Evolutionary conservation across 768 basidiomycete species (phyloP), one percentile per base, ranked within the genome.

Genomic region (Lentinula detonsa): DNA sequence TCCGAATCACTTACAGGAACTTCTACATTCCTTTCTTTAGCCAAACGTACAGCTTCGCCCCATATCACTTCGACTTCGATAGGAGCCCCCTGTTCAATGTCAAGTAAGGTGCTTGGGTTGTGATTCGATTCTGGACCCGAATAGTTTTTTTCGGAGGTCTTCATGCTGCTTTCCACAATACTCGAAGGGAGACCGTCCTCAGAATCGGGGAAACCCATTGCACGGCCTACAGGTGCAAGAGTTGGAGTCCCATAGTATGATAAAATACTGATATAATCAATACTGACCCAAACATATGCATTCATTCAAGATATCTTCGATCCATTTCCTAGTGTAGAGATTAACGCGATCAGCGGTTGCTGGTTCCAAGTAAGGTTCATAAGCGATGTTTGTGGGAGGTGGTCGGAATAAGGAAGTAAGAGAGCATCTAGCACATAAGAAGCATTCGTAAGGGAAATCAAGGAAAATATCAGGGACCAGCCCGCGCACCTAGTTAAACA

Each of bases 41-140:
- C 85, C 72, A 84, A 72, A 49, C 82, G 71, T 23, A 86, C 81
- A 3, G 85, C 78, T 62, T 85, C 81, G 0, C 88, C 87, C 6
- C 87, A 62, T 46, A 88, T 84, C 9, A 80, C 84, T 67, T 88
- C 87, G 0, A 89, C 81, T 71, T 89, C 87, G 63, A 87, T 80
- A 39, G 87, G 85, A 56, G 74, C 74, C 3, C 79, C 81, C 48
- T 73, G 77, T 66, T 81, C 75, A n/a, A 75, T 72, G 67, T 88
- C 86, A 4, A 87, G 73, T 39, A 86, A 72, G 84, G 87, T 88
- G 66, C 86, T 87, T 3, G 84, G 79, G 53, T 76, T 74, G 54
- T 85, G 80, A 10, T 58, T 74, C 64, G 74, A 78, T 2, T 80
- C 74, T 2, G 85, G 75, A 18, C 64, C 64, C 37, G 64, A 66